Base-by-base conservation (phyloP, 371 early-diverging fungal genomes). In the Rhizopus sp. region DNA sequence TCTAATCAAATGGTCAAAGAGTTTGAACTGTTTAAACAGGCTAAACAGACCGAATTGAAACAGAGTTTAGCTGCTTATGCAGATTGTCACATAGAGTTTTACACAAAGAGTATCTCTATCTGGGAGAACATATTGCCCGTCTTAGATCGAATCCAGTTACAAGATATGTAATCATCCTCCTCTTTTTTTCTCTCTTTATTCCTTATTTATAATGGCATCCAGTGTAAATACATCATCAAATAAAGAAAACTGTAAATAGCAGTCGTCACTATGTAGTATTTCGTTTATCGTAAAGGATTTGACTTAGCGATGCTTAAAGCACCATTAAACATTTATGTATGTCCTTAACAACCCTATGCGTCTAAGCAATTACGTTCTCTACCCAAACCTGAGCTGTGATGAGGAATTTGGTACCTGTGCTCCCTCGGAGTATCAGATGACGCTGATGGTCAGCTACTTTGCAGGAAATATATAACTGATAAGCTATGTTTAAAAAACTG, bases 81-180 rank as follows among this genome's bases (percentile, higher is more conserved):
- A 4, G 84, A 89, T 31, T 85, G 86, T 38, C 91, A 95, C 66
- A 82, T 93, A 42, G 88, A 88, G 59, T 97, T 90, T 60, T 92
- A 86, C 66, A 78, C 89, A 66, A 84, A 89, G 74, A 72, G 78
- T 17, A 55, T 72, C 1, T 68, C 74, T 13, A 66, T 77, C 34
- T 77, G 78, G 78, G 72, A 77, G 41, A 68, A 68, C 29, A 74
- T 77, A 35, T 33, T 77, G 37, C 75, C 78, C 2, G 63, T 66
- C 17, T 55, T 77, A 32, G 65, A 74, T 47, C 53, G 59, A 31
- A 71, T 72, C 34, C 53, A 66, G 12, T 45, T 58, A n/a, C 54
- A 66, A 31, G 64, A 69, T 44, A 16, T 53, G 34, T 50, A 32
- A 53, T n/a, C 13, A 42, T 7, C 29, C 54, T 33, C 4, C 16